Conservation (phyloP, 495 filamentous ascomycete genomes). For the Hyaloscypha finlandica region DNA sequence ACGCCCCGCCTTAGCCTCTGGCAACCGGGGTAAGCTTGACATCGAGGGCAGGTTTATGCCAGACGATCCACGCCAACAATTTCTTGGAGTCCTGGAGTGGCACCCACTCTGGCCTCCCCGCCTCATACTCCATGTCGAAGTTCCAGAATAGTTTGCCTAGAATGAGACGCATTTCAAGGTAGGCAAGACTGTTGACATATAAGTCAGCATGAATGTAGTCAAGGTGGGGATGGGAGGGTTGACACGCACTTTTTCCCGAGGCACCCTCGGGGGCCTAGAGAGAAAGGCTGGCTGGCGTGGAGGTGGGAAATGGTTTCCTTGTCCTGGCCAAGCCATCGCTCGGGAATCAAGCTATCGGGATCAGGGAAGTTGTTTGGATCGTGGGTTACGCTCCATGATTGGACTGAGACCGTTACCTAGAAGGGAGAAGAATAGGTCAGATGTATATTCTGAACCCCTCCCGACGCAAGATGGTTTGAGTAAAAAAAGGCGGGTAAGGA, state of each 20-base stretch:
- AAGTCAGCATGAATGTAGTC: not conserved
- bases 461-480: no score
- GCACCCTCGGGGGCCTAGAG: constrained; percentile 48
- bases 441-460: no score
- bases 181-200: constrained; percentile 41
- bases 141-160: constrained; percentile 54
- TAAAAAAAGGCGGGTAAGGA: no score
- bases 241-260: constrained; percentile 38
- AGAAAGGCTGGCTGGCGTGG: constrained; percentile 45
- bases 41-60: constrained; percentile 23
- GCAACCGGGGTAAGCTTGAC: constrained; percentile 13
- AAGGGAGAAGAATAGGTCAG: no score
- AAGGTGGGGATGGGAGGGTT: not conserved
- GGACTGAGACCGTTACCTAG: constrained; percentile 34
- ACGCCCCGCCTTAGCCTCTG: no score
- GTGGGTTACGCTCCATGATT: constrained; percentile 33
- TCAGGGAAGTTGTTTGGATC: constrained; percentile 35
- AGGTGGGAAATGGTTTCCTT: constrained; percentile 38
- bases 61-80: constrained; percentile 16
- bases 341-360: constrained; percentile 41
- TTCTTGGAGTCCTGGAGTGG: constrained; percentile 14
- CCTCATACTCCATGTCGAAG: constrained; percentile 39
- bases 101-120: constrained; percentile 19
- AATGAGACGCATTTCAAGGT: constrained; percentile 53
- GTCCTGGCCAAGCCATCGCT: constrained; percentile 40